Evolutionary conservation across 2,329 filamentous ascomycete genomes (phyloP), one percentile per base, ranked within the genome.

Genomic region (Rutstroemia sydowiana): DNA sequence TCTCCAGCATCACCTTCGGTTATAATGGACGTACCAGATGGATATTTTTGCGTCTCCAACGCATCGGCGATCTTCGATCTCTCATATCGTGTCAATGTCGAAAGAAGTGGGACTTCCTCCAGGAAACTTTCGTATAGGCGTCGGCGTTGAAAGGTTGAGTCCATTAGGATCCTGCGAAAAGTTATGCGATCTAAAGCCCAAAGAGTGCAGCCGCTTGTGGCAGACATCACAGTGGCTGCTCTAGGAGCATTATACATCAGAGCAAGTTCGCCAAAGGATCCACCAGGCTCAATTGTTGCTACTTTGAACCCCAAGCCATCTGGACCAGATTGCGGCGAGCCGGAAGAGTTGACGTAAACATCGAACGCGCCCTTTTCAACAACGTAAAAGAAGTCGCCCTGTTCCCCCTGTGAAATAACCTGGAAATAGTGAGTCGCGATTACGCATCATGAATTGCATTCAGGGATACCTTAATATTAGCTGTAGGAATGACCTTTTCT

Each of bases 221-320:
- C 83, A 28, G 88, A 95, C 55, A 95, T 80, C 55, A 98, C 88
- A 0, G 93, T 97, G 3, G 93, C 93, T 39, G 93, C 93, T 65
- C 93, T 88, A 23, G 93, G 93, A 20, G 93, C 90, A 65, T 97
- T 96, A 74, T 98, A 97, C 93, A 98, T 97, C 63, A 98, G 77
- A 11, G 93, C 93, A 52, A 98, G 77, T 73, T 98, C 93, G 62
- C 93, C 93, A 69, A 98, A 98, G 3, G 90, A 95, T 55, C 91
- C 91, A 45, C 93, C 93, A 3, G 90, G 81, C 41, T 88, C 85
- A 53, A 95, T 95, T 34, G 78, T 83, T 61, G 82, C 83, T 26
- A 97, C 92, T 63, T 89, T 87, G 55, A 77, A 76, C 45, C 93
- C 93, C 71, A 96, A 77, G 10, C 92, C 93, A 43, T 91, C 83